These are phyloP conservation scores for Trametes maxima DNA, from an alignment of 768 basidiomycete genomes.

Conservation along the genomic window DNA sequence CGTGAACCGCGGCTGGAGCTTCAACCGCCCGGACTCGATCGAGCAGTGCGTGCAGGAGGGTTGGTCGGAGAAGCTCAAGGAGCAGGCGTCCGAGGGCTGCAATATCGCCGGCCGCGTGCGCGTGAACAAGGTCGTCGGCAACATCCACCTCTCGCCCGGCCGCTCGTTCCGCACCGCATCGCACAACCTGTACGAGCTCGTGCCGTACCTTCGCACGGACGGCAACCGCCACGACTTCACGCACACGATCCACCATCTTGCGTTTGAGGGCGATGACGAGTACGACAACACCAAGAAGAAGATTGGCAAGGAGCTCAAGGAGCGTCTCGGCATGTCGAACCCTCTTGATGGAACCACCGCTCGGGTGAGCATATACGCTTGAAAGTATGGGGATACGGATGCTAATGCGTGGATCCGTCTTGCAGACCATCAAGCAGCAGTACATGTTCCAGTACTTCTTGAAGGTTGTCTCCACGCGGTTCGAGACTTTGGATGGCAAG, in stretches of 20 bases:
- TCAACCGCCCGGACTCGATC: conserved; percentile 84
- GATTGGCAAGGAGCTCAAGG: conserved; percentile 63
- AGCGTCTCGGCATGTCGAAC: conserved; percentile 73
- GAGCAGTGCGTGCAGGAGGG: conserved; percentile 96
- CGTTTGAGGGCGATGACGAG: conserved; percentile 84
- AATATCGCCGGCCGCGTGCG: conserved; percentile 89
- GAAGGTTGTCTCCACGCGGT: conserved; percentile 97
- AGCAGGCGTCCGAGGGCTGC: conserved; percentile 94
- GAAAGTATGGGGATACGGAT: neutral
- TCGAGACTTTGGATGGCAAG: conserved; percentile 79
- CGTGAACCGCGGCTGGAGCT: conserved; percentile 93
- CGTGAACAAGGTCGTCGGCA: conserved; percentile 97
- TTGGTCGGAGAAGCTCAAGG: conserved; percentile 91
- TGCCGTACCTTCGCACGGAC: conserved; percentile 91
- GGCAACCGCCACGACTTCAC: conserved; percentile 92
- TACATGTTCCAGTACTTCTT: conserved; percentile 99
- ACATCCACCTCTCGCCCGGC: conserved; percentile 93
- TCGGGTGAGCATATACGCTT: conserved; percentile 44
- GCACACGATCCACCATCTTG: conserved; percentile 79
- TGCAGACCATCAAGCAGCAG: conserved; percentile 71
- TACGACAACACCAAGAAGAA: conserved; percentile 69
- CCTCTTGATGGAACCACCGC: conserved; percentile 74
- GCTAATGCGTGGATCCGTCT: neutral
- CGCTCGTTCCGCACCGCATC: conserved; percentile 89
- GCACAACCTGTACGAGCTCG: conserved; percentile 83